Base-by-base conservation (phyloP, 108 stramenopile species). In the Skeletonema marinoi region DNA sequence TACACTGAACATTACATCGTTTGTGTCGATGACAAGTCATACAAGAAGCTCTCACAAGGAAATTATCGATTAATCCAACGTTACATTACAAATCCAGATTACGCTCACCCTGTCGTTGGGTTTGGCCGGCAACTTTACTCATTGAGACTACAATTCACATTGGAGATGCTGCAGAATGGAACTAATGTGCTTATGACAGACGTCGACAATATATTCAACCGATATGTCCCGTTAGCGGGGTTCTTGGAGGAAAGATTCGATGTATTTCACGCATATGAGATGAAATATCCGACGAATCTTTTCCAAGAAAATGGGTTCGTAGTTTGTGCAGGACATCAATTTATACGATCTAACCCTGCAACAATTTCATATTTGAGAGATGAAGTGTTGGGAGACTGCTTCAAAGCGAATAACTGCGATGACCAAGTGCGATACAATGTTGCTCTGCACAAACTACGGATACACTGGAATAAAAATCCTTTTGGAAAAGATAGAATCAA, bases 371-470 rank as follows among this genome's bases (percentile, higher is more conserved):
- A 81, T 31, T 73, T 86, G 21, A 36, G 60, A 60, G 17, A 66
- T 25, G 33, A 85, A 16, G 60, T 88, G 46, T 39, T 82, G 13
- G 21, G 44, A 25, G 83, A 85, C 25, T 51, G 74, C n/a, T n/a
- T 32, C 29, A 48, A 48, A 42, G 32, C 19, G n/a, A 48, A 42
- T 9, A 30, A 30, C 42, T 88, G 88, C 41, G 83, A 88, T 62
- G 88, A 88, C 66, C 88, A 86, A 51, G 66, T 81, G 1, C 60
- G 61, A 11, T 70, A 82, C 46, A 88, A 88, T 44, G 31, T 81
- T 6, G 29, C 80, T 21, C 29, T 39, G 33, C 19, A 31, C 10
- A 13, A 38, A 31, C 60, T 81, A 2, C 62, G 77, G 13, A 78
- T 81, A 56, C 71, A 65, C 6, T 85, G 84, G 84, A 30, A 54